Base-by-base conservation (phyloP, 768 basidiomycete genomes). In the Lepiota venenata region DNA sequence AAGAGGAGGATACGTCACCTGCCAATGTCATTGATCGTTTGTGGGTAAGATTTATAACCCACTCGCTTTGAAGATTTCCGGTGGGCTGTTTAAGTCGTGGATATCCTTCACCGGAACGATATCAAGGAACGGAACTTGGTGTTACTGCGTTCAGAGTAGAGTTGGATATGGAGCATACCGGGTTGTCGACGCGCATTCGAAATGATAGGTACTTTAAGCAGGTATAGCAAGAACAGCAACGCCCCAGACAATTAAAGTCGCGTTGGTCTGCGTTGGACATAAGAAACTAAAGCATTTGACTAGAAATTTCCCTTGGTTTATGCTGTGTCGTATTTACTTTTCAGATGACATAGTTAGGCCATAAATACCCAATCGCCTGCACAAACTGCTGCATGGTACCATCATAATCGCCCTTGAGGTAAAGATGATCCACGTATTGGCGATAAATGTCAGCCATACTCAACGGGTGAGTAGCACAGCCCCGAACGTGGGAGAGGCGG, bases 271-370 rank as follows among this genome's bases (percentile, higher is more conserved):
- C 95, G 79, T 64, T 98, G 97, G 0, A 95, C 93, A 60, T 97
- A 36, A 99, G 83, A 71, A 94, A 98, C 95, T 98, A 53, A 16
- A 18, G 15, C 27, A 6, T 40, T 35, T n/a, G n/a, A 46, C 18
- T 47, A 14, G 10, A 22, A 3, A 44, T 16, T 21, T 11, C 8
- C 32, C 8, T 8, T 32, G 3, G 8, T 4, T 41, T 20, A n/a
- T n/a, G n/a, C n/a, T 46, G 16, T 25, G 25, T 2, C 25, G 5
- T 2, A 20, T 7, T 50, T 63, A 93, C 96, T 81, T 98, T 99
- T 61, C 97, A 84, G 47, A 98, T 93, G 32, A 98, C 94, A 70
- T 98, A 97, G 64, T 94, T 97, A 0, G 95, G 92, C 58, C 93
- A 91, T 0, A 97, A 74, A 44, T 84, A 75, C 0, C 96, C 92